Evolutionary conservation across 352 stramenopile genomes (phyloP).

Genomic region (Globisporangium spiculum): DNA sequence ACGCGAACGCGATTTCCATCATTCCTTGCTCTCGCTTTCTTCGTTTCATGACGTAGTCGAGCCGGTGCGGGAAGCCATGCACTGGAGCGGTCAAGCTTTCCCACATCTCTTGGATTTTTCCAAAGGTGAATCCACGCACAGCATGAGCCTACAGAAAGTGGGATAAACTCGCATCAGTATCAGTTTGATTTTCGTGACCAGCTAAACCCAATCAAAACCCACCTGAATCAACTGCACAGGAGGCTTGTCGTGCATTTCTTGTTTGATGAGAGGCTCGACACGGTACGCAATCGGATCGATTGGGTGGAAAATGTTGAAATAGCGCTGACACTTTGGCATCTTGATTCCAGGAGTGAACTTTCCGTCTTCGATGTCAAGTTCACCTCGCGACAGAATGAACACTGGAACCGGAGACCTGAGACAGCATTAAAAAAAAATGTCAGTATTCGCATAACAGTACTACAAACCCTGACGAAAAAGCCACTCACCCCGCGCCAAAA

Average conservation of each 20-base stretch:
- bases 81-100: conserved; percentile 66
- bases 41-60: conserved; percentile 79
- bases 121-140: conserved; percentile 60
- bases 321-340: conserved; percentile 72
- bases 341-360: conserved; percentile 79
- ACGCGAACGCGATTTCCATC: conserved; percentile 84
- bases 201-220: neutral
- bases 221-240: conserved; percentile 81
- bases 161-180: neutral
- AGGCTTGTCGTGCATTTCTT: conserved; percentile 86
- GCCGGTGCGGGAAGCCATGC: conserved; percentile 71
- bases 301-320: conserved; percentile 92
- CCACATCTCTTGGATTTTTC: conserved; percentile 76
- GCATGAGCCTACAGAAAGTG: conserved; percentile 42
- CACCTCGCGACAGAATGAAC: conserved; percentile 79
- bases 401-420: conserved; percentile 75
- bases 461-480: neutral
- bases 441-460: neutral
- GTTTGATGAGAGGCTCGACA: conserved; percentile 86
- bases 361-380: conserved; percentile 73
- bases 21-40: conserved; percentile 78
- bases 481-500: conserved; percentile 70
- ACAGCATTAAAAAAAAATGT: neutral
- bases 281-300: conserved; percentile 92
- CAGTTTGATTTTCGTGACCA: neutral